These are phyloP conservation scores for Fusarium kyushuense DNA, from an alignment of 2,329 filamentous ascomycete species.

Conservation along the genomic window DNA sequence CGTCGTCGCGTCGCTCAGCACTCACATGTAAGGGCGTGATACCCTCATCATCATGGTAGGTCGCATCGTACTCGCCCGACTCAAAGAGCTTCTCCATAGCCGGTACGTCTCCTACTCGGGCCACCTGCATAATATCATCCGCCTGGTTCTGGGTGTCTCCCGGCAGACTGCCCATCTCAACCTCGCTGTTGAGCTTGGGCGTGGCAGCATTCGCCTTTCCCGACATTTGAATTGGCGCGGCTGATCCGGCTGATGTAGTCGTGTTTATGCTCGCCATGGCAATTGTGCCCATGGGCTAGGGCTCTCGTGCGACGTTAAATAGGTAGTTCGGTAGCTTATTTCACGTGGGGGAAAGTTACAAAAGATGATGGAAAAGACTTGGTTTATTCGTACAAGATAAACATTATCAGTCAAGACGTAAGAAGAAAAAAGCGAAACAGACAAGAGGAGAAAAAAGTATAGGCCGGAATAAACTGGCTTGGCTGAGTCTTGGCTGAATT, in stretches of 20 bases:
- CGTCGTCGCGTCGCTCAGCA: conserved; percentile 29
- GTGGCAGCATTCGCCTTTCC: conserved; percentile 65
- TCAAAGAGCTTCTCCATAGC: conserved; percentile 93
- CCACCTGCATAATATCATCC: conserved; percentile 95
- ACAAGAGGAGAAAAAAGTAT: conserved; percentile 27
- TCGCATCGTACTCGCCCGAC: conserved; percentile 82
- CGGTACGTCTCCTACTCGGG: conserved; percentile 85
- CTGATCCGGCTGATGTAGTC: conserved; percentile 53
- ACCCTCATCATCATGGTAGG: conserved; percentile 87
- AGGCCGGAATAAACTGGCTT: conserved; percentile 30
- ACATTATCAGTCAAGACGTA: conserved; percentile 38
- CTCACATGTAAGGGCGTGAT: conserved; percentile 95
- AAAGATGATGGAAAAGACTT: conserved; percentile 16
- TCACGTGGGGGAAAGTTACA: not conserved
- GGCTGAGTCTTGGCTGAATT: conserved; percentile 39
- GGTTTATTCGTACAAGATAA: conserved; percentile 38
- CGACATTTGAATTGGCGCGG: conserved; percentile 65
- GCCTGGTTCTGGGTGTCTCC: conserved; percentile 57
- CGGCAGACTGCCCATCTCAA: conserved; percentile 66
- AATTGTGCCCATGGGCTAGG: conserved; percentile 16
- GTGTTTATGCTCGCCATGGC: conserved; percentile 59
- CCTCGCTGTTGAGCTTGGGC: conserved; percentile 68
- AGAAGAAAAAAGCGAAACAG: conserved; percentile 16
- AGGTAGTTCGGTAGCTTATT: not conserved
- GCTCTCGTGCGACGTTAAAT: conserved; percentile 11